Evolutionary conservation across 2,329 filamentous ascomycete genomes (phyloP).

Genomic region (Pseudogymnoascus sp.): DNA sequence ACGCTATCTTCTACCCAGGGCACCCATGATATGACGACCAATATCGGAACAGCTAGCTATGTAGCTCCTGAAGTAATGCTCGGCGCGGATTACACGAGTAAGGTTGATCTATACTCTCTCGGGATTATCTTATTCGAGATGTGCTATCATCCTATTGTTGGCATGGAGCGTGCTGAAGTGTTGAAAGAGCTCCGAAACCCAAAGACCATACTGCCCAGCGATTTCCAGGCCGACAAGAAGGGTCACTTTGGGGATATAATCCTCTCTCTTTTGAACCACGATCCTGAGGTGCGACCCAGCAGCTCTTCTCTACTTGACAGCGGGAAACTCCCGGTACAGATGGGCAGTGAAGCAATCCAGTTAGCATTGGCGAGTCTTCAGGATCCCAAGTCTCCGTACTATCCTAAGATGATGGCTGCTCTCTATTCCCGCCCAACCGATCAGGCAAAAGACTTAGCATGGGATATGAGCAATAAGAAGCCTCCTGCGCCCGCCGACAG

Average conservation of each 20-base stretch:
- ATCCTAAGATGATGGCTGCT: conserved; percentile 79
- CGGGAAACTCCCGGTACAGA: conserved; percentile 79
- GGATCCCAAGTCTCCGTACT: conserved; percentile 78
- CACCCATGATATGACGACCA: conserved; percentile 52
- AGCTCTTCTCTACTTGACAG: conserved; percentile 75
- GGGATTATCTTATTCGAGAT: conserved; percentile 99
- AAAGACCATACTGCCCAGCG: conserved; percentile 58
- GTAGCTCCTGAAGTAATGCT: conserved; percentile 82
- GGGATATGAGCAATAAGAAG: conserved; percentile 53
- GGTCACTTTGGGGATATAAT: conserved; percentile 67
- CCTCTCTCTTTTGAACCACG: conserved; percentile 69
- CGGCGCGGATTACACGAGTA: conserved; percentile 74
- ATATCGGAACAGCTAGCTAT: conserved; percentile 75
- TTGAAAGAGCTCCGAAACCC: conserved; percentile 61
- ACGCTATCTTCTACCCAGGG: conserved; percentile 29
- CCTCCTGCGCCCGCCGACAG: conserved; percentile 40
- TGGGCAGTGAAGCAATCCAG: conserved; percentile 85
- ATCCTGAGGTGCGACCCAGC: conserved; percentile 72
- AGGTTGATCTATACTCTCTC: conserved; percentile 95
- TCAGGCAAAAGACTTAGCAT: conserved; percentile 71
- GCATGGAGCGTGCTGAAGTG: conserved; percentile 55
- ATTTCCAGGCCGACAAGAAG: conserved; percentile 65
- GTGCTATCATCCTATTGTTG: conserved; percentile 60
- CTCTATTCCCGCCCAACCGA: conserved; percentile 66
- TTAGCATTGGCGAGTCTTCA: conserved; percentile 73